phyloP scores from a whole-genome alignment of 2,329 filamentous ascomycete species.

The Cladophialophora exuberans region DNA sequence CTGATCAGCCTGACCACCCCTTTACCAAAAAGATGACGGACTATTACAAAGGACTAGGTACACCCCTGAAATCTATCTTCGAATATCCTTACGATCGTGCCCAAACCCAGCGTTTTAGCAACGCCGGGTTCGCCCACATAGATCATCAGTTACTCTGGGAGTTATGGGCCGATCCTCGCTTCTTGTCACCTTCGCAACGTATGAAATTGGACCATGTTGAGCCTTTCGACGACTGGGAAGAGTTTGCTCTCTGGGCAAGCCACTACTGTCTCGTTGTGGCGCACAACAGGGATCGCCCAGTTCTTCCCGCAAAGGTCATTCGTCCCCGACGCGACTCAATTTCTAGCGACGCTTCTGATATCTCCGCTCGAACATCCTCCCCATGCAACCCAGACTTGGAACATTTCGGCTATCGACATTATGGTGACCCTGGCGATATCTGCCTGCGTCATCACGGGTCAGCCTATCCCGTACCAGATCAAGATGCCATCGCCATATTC shows the following conservation, averaged over 20 bases:
- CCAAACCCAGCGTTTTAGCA: slow-evolving; percentile 69
- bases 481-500: slow-evolving; percentile 42
- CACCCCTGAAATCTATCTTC: slow-evolving; percentile 46
- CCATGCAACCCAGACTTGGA: slow-evolving; percentile 23
- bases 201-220: slow-evolving; percentile 71
- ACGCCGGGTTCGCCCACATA: slow-evolving; percentile 67
- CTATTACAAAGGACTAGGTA: slow-evolving; percentile 30
- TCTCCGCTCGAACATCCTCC: slow-evolving; percentile 31
- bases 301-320: slow-evolving; percentile 19
- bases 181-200: slow-evolving; percentile 65
- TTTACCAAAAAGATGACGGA: slow-evolving; percentile 58
- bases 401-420: slow-evolving; percentile 37
- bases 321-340: slow-evolving; percentile 25
- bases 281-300: slow-evolving; percentile 25
- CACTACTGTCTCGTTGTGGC: slow-evolving; percentile 71
- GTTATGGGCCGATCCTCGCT: slow-evolving; percentile 72
- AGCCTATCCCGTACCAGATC: slow-evolving; percentile 45
- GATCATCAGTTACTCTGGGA: slow-evolving; percentile 76
- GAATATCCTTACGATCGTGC: slow-evolving; percentile 67
- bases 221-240: slow-evolving; percentile 92
- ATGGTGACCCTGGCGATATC: slow-evolving; percentile 44
- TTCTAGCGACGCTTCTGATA: slow-evolving; percentile 29
- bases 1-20: slow-evolving; percentile 75
- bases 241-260: slow-evolving; percentile 80
- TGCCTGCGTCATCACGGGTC: slow-evolving; percentile 66